These are phyloP conservation scores for Acacia crassicarpa DNA, from an alignment of 306 rosid species.

Conservation along the genomic window DNA sequence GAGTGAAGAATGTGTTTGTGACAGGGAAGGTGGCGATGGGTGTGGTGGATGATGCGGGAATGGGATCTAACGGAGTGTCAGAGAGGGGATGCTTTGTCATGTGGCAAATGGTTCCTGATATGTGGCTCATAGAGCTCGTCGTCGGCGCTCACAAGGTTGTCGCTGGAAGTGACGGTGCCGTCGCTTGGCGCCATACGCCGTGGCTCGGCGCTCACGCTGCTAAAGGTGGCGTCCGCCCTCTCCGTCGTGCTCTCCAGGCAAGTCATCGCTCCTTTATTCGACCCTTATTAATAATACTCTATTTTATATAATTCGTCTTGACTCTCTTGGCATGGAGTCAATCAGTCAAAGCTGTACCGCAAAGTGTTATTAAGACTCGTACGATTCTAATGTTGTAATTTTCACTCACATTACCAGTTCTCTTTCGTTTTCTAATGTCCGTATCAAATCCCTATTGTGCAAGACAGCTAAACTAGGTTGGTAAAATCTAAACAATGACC, in stretches of 20 bases:
- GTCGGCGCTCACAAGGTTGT: conserved; percentile 64
- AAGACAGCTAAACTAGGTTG: neutral
- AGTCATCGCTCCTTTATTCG: neutral
- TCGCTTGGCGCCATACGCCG: conserved; percentile 93
- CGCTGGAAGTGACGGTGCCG: conserved; percentile 79
- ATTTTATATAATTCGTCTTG: neutral
- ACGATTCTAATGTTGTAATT: neutral
- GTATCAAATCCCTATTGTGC: neutral
- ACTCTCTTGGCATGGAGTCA: neutral
- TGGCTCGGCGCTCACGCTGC: conserved; percentile 89
- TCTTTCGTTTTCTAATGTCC: neutral
- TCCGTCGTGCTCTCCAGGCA: conserved; percentile 88
- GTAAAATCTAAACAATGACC: neutral
- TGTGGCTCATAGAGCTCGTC: conserved; percentile 80
- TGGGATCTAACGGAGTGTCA: conserved; percentile 32
- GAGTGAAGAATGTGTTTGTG: conserved; percentile 61
- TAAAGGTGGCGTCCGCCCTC: conserved; percentile 80
- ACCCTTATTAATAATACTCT: neutral
- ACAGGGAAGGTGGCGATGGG: conserved; percentile 80
- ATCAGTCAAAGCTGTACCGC: neutral
- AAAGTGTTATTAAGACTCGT: neutral
- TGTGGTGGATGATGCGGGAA: conserved; percentile 49
- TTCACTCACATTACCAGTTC: neutral
- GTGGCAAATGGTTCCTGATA: conserved; percentile 88
- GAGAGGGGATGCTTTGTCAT: conserved; percentile 82